A percentile compares a stretch with the other conserved stretches of the same genome.
These are phyloP conservation scores for Buxus sempervirens DNA, from an alignment of 164 flowering plant genomes.

Conservation along the genomic window DNA sequence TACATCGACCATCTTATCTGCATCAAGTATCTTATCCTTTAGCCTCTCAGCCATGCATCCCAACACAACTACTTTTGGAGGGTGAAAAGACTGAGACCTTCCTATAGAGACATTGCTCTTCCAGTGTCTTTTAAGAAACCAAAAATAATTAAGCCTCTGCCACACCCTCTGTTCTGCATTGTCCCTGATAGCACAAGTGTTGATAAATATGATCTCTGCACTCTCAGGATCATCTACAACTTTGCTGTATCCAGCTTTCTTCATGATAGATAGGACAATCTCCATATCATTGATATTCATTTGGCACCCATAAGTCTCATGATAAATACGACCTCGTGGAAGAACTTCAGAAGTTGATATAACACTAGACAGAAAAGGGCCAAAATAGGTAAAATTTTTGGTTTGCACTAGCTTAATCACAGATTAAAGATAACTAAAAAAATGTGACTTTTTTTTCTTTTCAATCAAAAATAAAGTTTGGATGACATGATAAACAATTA, in stretches of 20 bases:
- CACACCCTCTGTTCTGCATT: conserved; percentile 96
- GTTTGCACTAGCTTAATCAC: neutral
- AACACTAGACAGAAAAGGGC: conserved; percentile 28
- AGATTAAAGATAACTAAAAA: neutral
- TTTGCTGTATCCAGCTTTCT: conserved; percentile 78
- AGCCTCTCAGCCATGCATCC: conserved; percentile 99
- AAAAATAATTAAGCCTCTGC: conserved; percentile 97
- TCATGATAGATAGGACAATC: conserved; percentile 92
- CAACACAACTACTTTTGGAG: conserved; percentile 92
- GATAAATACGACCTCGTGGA: conserved; percentile 80
- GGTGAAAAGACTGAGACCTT: conserved; percentile 69
- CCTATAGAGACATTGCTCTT: conserved; percentile 79
- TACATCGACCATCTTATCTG: conserved; percentile 99
- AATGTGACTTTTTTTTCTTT: neutral
- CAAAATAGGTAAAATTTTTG: neutral
- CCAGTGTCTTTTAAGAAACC: conserved; percentile 98
- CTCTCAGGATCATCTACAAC: conserved; percentile 76
- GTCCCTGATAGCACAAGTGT: conserved; percentile 97
- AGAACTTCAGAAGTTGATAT: conserved; percentile 41
- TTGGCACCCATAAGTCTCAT: conserved; percentile 97
- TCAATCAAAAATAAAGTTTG: too few relatives aligned
- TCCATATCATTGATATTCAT: conserved; percentile 99
- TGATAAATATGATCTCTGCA: conserved; percentile 92
- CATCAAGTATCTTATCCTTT: conserved; percentile 90
- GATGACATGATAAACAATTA: too few relatives aligned